Conservation (phyloP, 2,329 filamentous ascomycete species). For the Fusarium praegraminearum region DNA sequence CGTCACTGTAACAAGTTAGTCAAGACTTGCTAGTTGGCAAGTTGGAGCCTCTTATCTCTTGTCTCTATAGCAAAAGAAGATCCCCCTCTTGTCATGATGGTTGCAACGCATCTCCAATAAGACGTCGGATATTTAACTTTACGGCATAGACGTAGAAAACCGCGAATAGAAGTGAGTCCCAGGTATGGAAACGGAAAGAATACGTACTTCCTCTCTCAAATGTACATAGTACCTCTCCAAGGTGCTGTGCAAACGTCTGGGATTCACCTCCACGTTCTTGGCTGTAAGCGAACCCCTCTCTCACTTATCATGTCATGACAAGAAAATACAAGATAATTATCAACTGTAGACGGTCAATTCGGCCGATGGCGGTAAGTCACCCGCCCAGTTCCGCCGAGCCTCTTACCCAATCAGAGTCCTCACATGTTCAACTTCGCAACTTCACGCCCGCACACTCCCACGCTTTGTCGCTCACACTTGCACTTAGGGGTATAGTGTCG, state of each 20-base stretch:
- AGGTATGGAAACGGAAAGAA: conserved; percentile 12
- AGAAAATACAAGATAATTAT: conserved; percentile 1
- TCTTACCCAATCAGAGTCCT: conserved; percentile 13
- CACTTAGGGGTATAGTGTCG: conserved; percentile 68
- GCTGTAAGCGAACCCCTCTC: conserved; percentile 24
- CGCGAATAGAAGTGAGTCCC: neutral
- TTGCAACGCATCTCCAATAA: conserved; percentile 17
- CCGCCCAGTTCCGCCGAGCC: conserved; percentile 25
- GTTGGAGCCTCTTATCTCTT: neutral
- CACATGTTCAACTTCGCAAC: conserved; percentile 26
- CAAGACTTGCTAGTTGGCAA: neutral
- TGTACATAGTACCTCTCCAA: too few relatives aligned
- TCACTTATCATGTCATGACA: conserved; percentile 31
- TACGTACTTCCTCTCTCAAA: neutral
- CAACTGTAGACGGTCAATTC: conserved; percentile 8
- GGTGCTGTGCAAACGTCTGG: too few relatives aligned
- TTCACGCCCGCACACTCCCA: conserved; percentile 37
- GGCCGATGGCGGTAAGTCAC: conserved; percentile 35
- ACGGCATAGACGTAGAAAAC: conserved; percentile 25
- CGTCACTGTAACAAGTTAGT: conserved; percentile 8
- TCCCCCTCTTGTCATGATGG: conserved; percentile 36
- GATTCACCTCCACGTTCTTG: neutral
- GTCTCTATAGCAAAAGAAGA: neutral
- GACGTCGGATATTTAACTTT: conserved; percentile 18
- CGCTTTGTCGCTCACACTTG: conserved; percentile 60